phyloP scores from a whole-genome alignment of 1,284 basidiomycete genomes.

The Sporisorium iseilematis-ciliati region DNA sequence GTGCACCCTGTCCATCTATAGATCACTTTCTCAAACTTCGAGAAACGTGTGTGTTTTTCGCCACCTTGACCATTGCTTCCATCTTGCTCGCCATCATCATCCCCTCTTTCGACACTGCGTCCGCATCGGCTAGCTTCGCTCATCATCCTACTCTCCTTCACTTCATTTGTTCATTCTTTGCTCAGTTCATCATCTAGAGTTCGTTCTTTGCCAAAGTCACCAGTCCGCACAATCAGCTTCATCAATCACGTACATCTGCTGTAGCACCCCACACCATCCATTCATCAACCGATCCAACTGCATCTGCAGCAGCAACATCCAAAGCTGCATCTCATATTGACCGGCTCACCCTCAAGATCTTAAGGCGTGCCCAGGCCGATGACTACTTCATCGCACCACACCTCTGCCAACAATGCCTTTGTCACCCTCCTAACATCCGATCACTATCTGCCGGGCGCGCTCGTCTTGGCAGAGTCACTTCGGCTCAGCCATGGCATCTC shows the following conservation, averaged over 20 bases:
- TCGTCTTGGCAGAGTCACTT: constrained; percentile 84
- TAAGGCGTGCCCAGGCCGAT: constrained; percentile 16
- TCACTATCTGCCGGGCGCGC: constrained; percentile 89
- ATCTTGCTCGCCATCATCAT: background rate
- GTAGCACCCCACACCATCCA: background rate
- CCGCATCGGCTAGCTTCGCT: background rate
- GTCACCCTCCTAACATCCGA: constrained; percentile 87
- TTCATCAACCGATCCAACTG: background rate
- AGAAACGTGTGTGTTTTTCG: background rate
- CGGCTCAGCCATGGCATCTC: constrained; percentile 49
- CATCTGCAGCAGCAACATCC: background rate
- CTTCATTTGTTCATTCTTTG: constrained; percentile 7
- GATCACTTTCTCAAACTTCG: background rate
- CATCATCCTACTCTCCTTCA: background rate
- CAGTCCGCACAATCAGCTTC: background rate
- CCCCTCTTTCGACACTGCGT: background rate
- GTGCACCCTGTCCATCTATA: background rate
- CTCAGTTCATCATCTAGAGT: background rate
- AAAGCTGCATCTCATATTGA: background rate
- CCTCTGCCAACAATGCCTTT: constrained; percentile 70
- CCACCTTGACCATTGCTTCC: background rate
- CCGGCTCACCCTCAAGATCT: background rate
- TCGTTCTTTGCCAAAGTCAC: background rate
- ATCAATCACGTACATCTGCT: background rate
- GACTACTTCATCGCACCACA: constrained; percentile 25